Percentiles rank a stretch among this genome's conserved stretches.
Conservation (phyloP, 805 yeast genomes). For the Kuraishia hungarica region DNA sequence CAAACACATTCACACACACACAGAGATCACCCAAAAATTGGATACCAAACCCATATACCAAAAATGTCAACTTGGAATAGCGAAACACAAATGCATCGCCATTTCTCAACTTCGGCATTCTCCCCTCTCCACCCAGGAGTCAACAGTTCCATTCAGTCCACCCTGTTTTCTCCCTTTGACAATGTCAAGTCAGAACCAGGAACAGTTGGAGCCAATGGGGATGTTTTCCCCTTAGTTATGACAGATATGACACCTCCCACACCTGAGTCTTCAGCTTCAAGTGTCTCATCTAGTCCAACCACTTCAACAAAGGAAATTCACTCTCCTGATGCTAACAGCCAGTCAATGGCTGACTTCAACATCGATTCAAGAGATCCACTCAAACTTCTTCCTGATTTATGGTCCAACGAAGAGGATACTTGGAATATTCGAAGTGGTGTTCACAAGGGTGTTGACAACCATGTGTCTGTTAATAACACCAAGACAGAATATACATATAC, state of each 20-base stretch:
- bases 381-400: slow-evolving; percentile 13
- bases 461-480: neutral
- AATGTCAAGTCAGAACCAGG: neutral
- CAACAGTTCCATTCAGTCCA: neutral
- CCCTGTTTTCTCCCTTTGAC: neutral
- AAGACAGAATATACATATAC: neutral
- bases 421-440: neutral
- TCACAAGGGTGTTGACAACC: neutral
- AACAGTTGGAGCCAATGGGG: neutral
- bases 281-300: neutral
- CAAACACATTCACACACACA: too few relatives aligned
- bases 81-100: neutral
- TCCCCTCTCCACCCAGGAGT: neutral
- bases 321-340: neutral
- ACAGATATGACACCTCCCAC: neutral
- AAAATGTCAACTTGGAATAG: too few relatives aligned
- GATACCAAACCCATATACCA: too few relatives aligned
- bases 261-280: neutral
- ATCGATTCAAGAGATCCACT: neutral
- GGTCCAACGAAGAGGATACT: slow-evolving; percentile 10
- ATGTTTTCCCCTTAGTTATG: neutral
- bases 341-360: neutral
- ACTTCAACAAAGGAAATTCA: neutral
- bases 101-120: neutral
- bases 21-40: too few relatives aligned